Evolutionary conservation across 257 asterid species (phyloP).

Genomic region (Salvia miltiorrhiza): DNA sequence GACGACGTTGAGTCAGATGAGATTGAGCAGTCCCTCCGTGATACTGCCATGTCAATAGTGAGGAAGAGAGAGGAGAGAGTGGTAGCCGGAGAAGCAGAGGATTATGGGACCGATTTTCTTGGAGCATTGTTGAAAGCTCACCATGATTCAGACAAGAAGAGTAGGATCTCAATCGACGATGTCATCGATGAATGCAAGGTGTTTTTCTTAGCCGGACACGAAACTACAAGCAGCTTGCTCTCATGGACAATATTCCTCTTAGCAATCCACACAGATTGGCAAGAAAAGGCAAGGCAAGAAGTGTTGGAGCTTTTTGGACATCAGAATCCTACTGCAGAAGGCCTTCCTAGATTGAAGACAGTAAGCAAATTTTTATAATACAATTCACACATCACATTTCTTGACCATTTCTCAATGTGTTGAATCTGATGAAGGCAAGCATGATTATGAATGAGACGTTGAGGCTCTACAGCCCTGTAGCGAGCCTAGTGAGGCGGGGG

Average conservation of each 20-base stretch:
- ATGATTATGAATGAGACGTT: conserved; percentile 41
- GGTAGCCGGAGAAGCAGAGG: conserved; percentile 19
- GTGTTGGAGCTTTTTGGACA: conserved; percentile 29
- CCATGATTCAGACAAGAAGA: conserved; percentile 36
- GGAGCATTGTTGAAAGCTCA: conserved; percentile 48
- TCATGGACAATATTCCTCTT: conserved; percentile 46
- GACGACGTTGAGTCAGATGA: conserved; percentile 42
- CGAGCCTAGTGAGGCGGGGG: conserved; percentile 33
- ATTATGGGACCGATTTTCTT: conserved; percentile 48
- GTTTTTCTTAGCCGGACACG: conserved; percentile 58
- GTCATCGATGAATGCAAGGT: conserved; percentile 59
- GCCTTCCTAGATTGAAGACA: conserved; percentile 32
- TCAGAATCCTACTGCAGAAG: conserved; percentile 32
- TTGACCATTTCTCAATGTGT: not conserved
- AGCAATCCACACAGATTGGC: conserved; percentile 61
- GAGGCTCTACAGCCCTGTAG: conserved; percentile 36
- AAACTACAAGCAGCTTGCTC: conserved; percentile 40
- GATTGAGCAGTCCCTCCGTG: conserved; percentile 36
- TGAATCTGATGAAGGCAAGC: conserved; percentile 27
- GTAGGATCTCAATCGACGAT: conserved; percentile 39
- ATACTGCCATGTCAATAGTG: conserved; percentile 28
- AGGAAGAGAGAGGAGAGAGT: conserved; percentile 39
- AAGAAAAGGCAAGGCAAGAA: conserved; percentile 52
- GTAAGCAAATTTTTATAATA: conserved; percentile 20
- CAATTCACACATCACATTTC: not conserved